These are phyloP conservation scores for Nelumbo lutea DNA, from an alignment of 164 flowering plant species.

Conservation along the genomic window DNA sequence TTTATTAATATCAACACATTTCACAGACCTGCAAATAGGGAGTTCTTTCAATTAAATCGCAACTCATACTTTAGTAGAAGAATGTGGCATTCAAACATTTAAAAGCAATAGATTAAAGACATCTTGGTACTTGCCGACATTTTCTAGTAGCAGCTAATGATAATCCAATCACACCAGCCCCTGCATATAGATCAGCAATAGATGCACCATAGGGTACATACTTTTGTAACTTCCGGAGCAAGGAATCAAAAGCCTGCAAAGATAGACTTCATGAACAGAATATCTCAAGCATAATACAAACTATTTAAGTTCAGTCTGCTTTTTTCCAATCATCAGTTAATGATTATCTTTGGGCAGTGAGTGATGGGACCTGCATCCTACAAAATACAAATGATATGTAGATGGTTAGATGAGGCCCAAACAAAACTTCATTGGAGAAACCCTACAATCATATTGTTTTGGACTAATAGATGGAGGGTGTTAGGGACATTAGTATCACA, in stretches of 20 bases:
- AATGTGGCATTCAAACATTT: neutral
- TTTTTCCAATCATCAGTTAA: neutral
- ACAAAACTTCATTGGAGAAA: too few species aligned
- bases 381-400: too few species aligned
- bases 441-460: too few species aligned
- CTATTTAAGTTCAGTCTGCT: neutral
- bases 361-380: too few species aligned
- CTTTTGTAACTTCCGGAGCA: constrained; percentile 79
- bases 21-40: constrained; percentile 58
- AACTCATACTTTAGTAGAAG: neutral
- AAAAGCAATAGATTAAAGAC: constrained; percentile 3
- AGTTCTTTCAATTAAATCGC: neutral
- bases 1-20: constrained; percentile 86
- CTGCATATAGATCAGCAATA: constrained; percentile 92
- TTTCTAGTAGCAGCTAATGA: constrained; percentile 76
- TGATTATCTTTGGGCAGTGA: neutral
- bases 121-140: constrained; percentile 61
- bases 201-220: constrained; percentile 83
- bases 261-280: neutral
- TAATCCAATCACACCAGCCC: constrained; percentile 93
- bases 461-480: too few species aligned
- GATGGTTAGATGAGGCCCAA: too few species aligned
- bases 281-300: too few species aligned
- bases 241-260: constrained; percentile 84
- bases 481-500: too few species aligned